Percentiles rank a stretch among this genome's conserved stretches.
Conservation (phyloP, 495 filamentous ascomycete species). For the Aspergillus leporis region DNA sequence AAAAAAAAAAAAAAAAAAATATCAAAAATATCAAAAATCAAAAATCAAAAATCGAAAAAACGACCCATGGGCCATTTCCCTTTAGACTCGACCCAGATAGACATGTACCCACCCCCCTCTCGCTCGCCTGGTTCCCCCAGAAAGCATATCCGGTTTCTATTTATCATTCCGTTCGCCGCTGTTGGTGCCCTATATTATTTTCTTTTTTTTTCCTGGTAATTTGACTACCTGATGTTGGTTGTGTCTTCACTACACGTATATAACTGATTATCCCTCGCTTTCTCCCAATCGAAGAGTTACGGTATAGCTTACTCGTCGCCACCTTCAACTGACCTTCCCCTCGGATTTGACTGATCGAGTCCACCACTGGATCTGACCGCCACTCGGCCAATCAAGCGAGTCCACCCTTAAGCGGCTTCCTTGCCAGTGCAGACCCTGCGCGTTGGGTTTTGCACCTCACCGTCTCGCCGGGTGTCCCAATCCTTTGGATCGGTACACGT, state of each 20-base stretch:
- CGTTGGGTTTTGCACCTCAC: slow-evolving; percentile 20
- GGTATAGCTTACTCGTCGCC: neutral
- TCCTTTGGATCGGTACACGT: slow-evolving; percentile 26
- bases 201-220: neutral
- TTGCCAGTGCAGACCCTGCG: slow-evolving; percentile 15
- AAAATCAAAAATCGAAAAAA: slow-evolving; percentile 1
- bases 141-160: slow-evolving; percentile 26
- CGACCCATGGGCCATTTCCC: slow-evolving; percentile 10
- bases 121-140: slow-evolving; percentile 14
- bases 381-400: slow-evolving; percentile 22
- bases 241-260: neutral
- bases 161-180: slow-evolving; percentile 21
- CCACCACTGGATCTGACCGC: slow-evolving; percentile 20
- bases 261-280: neutral
- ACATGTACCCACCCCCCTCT: slow-evolving; percentile 16
- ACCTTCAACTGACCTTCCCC: neutral
- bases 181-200: slow-evolving; percentile 8
- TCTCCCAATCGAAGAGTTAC: neutral
- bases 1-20: slow-evolving; percentile 7
- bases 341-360: slow-evolving; percentile 2
- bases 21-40: slow-evolving; percentile 4
- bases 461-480: slow-evolving; percentile 31
- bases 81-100: slow-evolving; percentile 7
- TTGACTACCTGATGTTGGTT: slow-evolving; percentile 3
- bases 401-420: slow-evolving; percentile 12